Conservation (phyloP, 306 rosid genomes). For the Gynostemma pentaphyllum region DNA sequence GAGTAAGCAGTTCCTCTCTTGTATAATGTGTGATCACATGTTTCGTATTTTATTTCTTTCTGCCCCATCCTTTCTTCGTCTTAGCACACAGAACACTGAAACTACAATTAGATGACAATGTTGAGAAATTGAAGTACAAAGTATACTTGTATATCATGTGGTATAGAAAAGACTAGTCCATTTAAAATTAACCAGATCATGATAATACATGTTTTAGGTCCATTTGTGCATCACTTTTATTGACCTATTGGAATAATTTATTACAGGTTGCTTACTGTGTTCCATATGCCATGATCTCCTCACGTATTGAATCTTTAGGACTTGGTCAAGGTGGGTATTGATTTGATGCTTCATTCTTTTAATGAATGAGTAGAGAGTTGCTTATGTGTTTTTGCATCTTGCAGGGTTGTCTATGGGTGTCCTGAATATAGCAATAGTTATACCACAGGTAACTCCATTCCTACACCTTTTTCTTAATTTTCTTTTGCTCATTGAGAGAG, state of each 20-base stretch:
- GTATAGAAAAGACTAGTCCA: neutral
- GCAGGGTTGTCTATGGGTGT: slow-evolving; percentile 94
- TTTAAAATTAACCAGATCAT: neutral
- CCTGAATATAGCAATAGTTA: slow-evolving; percentile 75
- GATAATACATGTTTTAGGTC: neutral
- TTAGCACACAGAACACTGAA: neutral
- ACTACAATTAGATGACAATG: neutral
- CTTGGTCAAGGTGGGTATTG: slow-evolving; percentile 70
- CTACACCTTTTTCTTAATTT: neutral
- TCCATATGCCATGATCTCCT: slow-evolving; percentile 78
- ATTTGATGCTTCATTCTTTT: neutral
- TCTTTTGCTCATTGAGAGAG: neutral
- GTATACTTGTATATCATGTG: neutral
- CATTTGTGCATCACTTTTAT: neutral
- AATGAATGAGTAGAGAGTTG: slow-evolving; percentile 2
- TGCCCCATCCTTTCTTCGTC: neutral
- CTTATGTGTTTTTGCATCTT: slow-evolving; percentile 23
- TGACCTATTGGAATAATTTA: slow-evolving; percentile 8
- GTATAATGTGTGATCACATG: neutral
- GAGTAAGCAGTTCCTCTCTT: slow-evolving; percentile 43
- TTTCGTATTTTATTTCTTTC: neutral
- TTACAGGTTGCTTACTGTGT: slow-evolving; percentile 90
- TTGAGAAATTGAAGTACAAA: neutral
- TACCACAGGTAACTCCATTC: slow-evolving; percentile 61
- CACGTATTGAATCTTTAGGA: slow-evolving; percentile 78